Evolutionary conservation across 306 rosid genomes (phyloP).

Genomic region (Spatholobus suberectus): DNA sequence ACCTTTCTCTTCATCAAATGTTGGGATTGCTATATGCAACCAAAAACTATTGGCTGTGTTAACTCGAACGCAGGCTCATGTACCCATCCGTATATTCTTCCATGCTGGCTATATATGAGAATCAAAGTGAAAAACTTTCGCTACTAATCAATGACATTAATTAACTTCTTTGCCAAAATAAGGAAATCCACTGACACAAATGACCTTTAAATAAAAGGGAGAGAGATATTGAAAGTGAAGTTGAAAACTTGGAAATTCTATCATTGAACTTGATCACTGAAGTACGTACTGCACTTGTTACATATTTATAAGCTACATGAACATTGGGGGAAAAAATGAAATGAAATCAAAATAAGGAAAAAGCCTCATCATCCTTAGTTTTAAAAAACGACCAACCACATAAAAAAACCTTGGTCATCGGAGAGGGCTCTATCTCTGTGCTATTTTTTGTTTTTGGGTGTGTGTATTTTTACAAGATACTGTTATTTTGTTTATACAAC

Average conservation of each 20-base stretch:
- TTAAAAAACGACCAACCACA: conserved; percentile 60
- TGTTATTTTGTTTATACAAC: conserved; percentile 31
- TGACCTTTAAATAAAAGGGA: background rate
- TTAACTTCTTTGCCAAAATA: conserved; percentile 23
- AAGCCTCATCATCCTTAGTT: conserved; percentile 81
- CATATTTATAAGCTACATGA: conserved; percentile 40
- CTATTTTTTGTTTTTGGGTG: conserved; percentile 10
- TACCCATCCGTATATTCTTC: conserved; percentile 1
- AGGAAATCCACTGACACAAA: background rate
- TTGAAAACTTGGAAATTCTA: conserved; percentile 26
- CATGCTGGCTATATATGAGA: conserved; percentile 16
- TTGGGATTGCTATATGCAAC: background rate
- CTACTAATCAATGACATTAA: conserved; percentile 3
- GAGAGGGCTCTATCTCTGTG: conserved; percentile 75
- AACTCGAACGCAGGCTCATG: background rate
- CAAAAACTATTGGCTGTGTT: conserved; percentile 3
- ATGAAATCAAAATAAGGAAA: conserved; percentile 12
- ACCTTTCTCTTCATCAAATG: conserved; percentile 25
- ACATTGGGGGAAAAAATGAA: conserved; percentile 45
- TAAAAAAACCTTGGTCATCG: conserved; percentile 57
- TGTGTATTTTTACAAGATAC: conserved; percentile 46
- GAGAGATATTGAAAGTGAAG: conserved; percentile 26
- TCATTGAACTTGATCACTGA: conserved; percentile 39
- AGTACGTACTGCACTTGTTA: conserved; percentile 46
- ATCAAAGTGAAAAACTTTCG: conserved; percentile 35